phyloP scores from a whole-genome alignment of 208 protist genomes.

The Herpetomonas tarakana region DNA sequence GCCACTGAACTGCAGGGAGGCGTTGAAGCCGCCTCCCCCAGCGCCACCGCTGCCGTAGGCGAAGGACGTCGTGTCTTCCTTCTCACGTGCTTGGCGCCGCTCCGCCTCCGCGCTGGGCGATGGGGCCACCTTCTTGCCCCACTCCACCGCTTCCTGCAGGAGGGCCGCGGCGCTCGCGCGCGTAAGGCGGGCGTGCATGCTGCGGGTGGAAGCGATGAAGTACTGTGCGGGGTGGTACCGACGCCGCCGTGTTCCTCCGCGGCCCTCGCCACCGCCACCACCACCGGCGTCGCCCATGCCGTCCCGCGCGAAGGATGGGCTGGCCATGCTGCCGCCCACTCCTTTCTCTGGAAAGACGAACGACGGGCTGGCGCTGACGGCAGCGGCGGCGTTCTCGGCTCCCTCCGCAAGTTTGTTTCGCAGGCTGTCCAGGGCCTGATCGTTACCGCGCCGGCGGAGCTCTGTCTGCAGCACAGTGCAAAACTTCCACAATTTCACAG shows the following conservation, averaged over 20 bases:
- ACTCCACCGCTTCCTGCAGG: constrained; percentile 51
- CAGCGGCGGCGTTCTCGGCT: background rate
- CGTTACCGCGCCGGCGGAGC: constrained; percentile 13
- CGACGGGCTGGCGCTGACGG: background rate
- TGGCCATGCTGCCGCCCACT: background rate
- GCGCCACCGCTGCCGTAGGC: constrained; percentile 6
- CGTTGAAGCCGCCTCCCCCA: constrained; percentile 7
- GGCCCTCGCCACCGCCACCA: background rate
- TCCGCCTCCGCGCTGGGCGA: constrained; percentile 13
- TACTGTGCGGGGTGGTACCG: constrained; percentile 70
- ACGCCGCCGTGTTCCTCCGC: background rate
- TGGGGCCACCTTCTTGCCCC: constrained; percentile 44
- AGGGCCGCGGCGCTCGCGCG: constrained; percentile 37
- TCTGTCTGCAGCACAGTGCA: constrained; percentile 38
- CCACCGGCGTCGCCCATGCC: background rate
- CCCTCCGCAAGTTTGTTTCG: constrained; percentile 37
- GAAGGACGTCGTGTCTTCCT: constrained; percentile 8
- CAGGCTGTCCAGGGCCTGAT: constrained; percentile 30
- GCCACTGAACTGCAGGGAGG: constrained; percentile 10
- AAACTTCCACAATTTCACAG: constrained; percentile 78
- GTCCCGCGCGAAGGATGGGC: background rate
- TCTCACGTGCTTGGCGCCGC: constrained; percentile 11
- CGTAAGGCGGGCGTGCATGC: constrained; percentile 56
- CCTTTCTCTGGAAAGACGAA: constrained; percentile 3
- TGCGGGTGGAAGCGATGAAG: constrained; percentile 59